Percentiles rank a stretch among this genome's conserved stretches.
These are phyloP conservation scores for Nakazawaea populi DNA, from an alignment of 805 yeast genomes.

Conservation along the genomic window DNA sequence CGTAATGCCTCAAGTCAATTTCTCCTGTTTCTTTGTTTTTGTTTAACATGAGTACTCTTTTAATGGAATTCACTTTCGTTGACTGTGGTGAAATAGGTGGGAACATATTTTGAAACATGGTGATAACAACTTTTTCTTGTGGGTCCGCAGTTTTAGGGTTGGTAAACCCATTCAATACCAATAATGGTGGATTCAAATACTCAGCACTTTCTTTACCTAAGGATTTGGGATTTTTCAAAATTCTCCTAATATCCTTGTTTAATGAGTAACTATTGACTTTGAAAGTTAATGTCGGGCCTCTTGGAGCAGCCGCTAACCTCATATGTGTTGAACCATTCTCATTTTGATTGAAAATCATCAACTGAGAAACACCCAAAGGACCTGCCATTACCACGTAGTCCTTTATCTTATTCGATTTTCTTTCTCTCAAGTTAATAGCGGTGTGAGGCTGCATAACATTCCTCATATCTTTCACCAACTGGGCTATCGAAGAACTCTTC, in stretches of 20 bases:
- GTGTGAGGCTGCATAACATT: conserved; percentile 95
- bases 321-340: conserved; percentile 74
- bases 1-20: conserved; percentile 85
- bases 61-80: conserved; percentile 68
- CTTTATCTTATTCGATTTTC: conserved; percentile 80
- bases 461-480: conserved; percentile 83
- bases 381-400: conserved; percentile 99
- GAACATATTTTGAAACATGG: conserved; percentile 91
- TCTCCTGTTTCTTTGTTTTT: conserved; percentile 64
- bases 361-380: conserved; percentile 86
- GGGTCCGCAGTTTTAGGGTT: conserved; percentile 58
- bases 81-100: conserved; percentile 89
- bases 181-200: conserved; percentile 73
- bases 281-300: conserved; percentile 92
- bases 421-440: conserved; percentile 79
- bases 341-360: conserved; percentile 81
- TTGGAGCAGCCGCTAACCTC: conserved; percentile 80
- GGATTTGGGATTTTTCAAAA: conserved; percentile 75
- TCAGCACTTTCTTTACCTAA: conserved; percentile 58
- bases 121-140: conserved; percentile 76
- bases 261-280: conserved; percentile 71
- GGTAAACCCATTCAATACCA: conserved; percentile 88
- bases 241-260: conserved; percentile 68
- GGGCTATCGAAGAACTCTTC: conserved; percentile 75
- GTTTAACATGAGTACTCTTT: conserved; percentile 79